Base-by-base conservation (phyloP, 345 rosid genomes). In the Raphanus sativus region DNA sequence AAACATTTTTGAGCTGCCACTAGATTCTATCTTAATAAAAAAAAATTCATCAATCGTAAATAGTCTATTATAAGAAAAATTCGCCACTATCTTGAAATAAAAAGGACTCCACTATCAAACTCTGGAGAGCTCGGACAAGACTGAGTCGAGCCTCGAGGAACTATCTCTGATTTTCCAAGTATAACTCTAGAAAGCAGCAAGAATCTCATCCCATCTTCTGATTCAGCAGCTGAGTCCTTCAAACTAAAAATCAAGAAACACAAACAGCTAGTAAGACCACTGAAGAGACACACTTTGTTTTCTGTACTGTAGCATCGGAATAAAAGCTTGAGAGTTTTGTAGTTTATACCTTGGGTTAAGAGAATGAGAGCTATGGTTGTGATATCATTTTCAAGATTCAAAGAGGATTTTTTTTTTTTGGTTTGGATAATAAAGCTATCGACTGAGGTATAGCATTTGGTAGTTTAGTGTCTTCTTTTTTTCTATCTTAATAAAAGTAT, bases 121-220 rank as follows among this genome's bases (percentile, higher is more conserved):
- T 90, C 90, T 4, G 52, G 78, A 2, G 88, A 89, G 74, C 88
- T 85, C 4, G 97, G 98, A 75, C 82, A 87, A 2, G 61, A 71
- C 69, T 85, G 87, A 15, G 76, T 71, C 13, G 88, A 86, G 26
- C 94, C 91, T 6, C 80, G 83, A 55, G 17, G 85, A 29, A 94
- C 86, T 24, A 79, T 71, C 86, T 95, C 96, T 21, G 84, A 16
- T 50, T 87, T 91, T 28, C 99, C 97, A n/a, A 87, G 65, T 62
- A 91, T 67, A 16, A 92, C 85, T 26, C 91, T 86, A 33, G 93
- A 95, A 16, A 95, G 88, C 77, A 91, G 56, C 77, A 92, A 42
- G 87, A 92, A 87, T 52, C 89, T 84, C 21, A 82, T 25, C 50
- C 94, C 98, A 73, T 91, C 87, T 38, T 91, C 87, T 63, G 81